Evolutionary conservation across 768 basidiomycete genomes (phyloP), one percentile per base, ranked within the genome.

Genomic region (Wakefieldia striispora): DNA sequence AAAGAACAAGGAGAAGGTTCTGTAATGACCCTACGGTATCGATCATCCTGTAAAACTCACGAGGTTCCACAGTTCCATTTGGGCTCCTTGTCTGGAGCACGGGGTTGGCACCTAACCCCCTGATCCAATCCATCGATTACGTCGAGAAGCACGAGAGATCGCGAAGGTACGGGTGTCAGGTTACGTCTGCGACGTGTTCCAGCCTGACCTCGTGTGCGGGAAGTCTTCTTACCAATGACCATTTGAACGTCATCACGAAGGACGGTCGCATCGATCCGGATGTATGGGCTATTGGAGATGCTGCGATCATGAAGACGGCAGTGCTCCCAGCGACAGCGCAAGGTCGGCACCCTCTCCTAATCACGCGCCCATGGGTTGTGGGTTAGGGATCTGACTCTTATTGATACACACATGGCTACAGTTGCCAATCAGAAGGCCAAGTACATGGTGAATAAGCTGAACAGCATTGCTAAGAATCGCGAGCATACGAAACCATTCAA

Each of bases 61-160:
- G 51, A 44, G 33, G 44, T 48, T 43, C 41, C 51, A 12, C 51
- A 90, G 90, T 91, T 33, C 83, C 81, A 6, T 89, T 86, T 64
- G 91, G 92, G 21, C 71, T 94, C 19, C 77, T 91, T 11, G 89
- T 94, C 14, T 94, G 91, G 91, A 86, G 84, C 52, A 94, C 92
- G 2, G 92, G 91, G 2, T 73, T 94, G 3, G 78, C 88, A 6
- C 82, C 89, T 4, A 94, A 93, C 62, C 91, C 92, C 7, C 70
- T 94, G 23, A 77, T 93, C 44, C 68, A 77, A 51, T 74, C 78
- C 0, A 78, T 91, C 40, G 65, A 70, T 7, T 81, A 77, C 40
- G 71, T 85, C 3, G 71, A 75, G 60, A 90, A 89, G 60, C 74
- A 89, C 51, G 69, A 73, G 13, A 81, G 76, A 65, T 78, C 82